Percentiles rank a stretch among this genome's conserved stretches.
phyloP scores from a whole-genome alignment of 1,139 yeast species.

The Nakaseomyces uthaithaninus region DNA sequence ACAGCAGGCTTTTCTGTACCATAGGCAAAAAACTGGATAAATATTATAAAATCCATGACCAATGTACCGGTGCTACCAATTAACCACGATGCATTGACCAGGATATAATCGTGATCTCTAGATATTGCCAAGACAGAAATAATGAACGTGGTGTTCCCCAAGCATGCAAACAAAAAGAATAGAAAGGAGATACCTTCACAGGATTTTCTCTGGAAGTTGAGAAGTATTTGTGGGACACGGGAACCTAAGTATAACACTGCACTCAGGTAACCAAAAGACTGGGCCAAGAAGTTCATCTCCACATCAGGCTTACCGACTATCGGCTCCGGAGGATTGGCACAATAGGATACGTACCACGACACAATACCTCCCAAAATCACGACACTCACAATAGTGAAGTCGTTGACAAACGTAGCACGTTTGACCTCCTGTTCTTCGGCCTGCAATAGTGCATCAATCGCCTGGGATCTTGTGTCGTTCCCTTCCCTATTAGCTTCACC shows the following conservation, averaged over 20 bases:
- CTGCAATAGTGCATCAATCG: slow-evolving; percentile 8
- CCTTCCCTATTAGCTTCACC: slow-evolving; percentile 10
- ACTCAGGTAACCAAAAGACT: slow-evolving; percentile 85
- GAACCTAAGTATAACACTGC: slow-evolving; percentile 82
- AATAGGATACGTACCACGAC: slow-evolving; percentile 76
- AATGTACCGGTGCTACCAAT: slow-evolving; percentile 89
- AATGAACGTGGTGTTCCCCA: slow-evolving; percentile 86
- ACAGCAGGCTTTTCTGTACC: slow-evolving; percentile 19
- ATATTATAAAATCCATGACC: slow-evolving; percentile 72
- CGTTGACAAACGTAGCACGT: slow-evolving; percentile 30
- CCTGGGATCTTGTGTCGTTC: slow-evolving; percentile 13
- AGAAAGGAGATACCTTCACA: slow-evolving; percentile 90
- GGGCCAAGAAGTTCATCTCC: slow-evolving; percentile 69
- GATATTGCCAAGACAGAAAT: slow-evolving; percentile 74
- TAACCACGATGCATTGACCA: slow-evolving; percentile 86
- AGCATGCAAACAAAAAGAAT: slow-evolving; percentile 86
- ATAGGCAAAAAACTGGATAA: slow-evolving; percentile 79
- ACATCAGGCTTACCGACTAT: slow-evolving; percentile 22
- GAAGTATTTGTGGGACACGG: slow-evolving; percentile 77
- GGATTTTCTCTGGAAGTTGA: slow-evolving; percentile 76
- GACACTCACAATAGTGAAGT: slow-evolving; percentile 54
- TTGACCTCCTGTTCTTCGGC: slow-evolving; percentile 9
- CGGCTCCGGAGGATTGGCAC: slow-evolving; percentile 27
- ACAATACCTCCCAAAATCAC: slow-evolving; percentile 70
- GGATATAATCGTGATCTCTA: slow-evolving; percentile 55